These are phyloP conservation scores for Cylindrotheca closterium DNA, from an alignment of 108 stramenopile genomes.

Conservation along the genomic window DNA sequence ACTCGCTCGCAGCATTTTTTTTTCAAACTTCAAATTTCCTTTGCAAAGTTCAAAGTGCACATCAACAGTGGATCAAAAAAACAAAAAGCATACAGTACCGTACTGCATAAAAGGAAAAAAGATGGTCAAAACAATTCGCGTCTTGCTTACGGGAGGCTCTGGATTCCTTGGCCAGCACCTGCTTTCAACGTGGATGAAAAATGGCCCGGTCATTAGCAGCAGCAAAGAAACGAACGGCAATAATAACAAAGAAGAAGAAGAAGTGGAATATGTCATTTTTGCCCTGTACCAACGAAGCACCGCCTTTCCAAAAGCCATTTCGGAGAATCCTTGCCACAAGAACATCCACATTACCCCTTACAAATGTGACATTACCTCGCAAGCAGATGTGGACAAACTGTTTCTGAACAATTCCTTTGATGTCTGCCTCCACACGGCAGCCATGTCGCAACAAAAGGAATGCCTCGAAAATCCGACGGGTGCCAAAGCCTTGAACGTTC, in stretches of 20 bases:
- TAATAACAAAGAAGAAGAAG: no score
- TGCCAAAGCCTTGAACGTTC: constrained; percentile 56
- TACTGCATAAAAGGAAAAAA: no score
- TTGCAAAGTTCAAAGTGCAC: no score
- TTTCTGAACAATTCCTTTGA: constrained; percentile 44
- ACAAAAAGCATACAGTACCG: no score
- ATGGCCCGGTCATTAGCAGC: not conserved
- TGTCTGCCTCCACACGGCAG: constrained; percentile 72
- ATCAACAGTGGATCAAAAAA: no score
- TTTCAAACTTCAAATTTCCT: no score
- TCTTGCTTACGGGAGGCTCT: constrained; percentile 74
- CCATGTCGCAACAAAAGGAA: constrained; percentile 51
- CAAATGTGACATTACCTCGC: not conserved
- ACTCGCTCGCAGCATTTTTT: no score
- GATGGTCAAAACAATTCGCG: no score
- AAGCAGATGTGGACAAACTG: constrained; percentile 20
- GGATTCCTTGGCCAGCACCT: constrained; percentile 81
- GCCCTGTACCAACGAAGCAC: constrained; percentile 26
- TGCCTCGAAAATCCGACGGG: constrained; percentile 51
- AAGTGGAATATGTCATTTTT: constrained; percentile 11
- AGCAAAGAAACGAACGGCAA: no score
- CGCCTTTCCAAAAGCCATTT: constrained; percentile 16
- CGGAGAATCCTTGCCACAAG: constrained; percentile 7
- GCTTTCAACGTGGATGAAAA: constrained; percentile 27
- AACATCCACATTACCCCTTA: no score